A percentile compares a stretch with the other conserved stretches of the same genome.
These are phyloP conservation scores for Alternaria solani DNA, from an alignment of 2,329 filamentous ascomycete species.

Conservation along the genomic window DNA sequence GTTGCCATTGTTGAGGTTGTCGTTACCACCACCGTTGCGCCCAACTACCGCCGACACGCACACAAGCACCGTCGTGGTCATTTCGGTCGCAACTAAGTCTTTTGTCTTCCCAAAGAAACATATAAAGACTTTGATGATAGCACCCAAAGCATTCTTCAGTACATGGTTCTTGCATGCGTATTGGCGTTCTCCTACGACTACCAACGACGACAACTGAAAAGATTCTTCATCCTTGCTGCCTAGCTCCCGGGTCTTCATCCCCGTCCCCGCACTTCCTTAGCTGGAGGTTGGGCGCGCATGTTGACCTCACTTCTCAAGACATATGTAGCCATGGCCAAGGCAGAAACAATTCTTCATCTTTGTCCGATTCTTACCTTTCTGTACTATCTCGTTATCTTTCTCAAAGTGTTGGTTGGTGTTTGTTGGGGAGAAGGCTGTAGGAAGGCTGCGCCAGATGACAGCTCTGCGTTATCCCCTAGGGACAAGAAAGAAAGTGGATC, in stretches of 20 bases:
- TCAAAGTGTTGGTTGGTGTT: constrained; percentile 2
- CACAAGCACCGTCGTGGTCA: constrained; percentile 37
- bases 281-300: not conserved
- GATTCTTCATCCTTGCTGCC: not conserved
- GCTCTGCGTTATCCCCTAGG: not conserved
- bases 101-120: not conserved
- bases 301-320: not conserved
- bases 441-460: constrained; percentile 27
- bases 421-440: constrained; percentile 8
- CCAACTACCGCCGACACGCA: constrained; percentile 28
- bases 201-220: constrained; percentile 1
- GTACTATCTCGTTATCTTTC: constrained; percentile 1
- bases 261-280: not conserved
- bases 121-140: constrained; percentile 5
- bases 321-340: not conserved
- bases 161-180: constrained; percentile 3
- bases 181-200: constrained; percentile 1
- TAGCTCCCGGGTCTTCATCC: not conserved
- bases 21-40: constrained; percentile 52
- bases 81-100: constrained; percentile 12
- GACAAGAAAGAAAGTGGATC: constrained; percentile 7
- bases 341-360: not conserved
- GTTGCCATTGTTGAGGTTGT: constrained; percentile 55
- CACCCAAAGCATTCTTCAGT: not conserved
- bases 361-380: constrained; percentile 3